Conservation (phyloP, 2,329 filamentous ascomycete species). For the Alternaria sp. region DNA sequence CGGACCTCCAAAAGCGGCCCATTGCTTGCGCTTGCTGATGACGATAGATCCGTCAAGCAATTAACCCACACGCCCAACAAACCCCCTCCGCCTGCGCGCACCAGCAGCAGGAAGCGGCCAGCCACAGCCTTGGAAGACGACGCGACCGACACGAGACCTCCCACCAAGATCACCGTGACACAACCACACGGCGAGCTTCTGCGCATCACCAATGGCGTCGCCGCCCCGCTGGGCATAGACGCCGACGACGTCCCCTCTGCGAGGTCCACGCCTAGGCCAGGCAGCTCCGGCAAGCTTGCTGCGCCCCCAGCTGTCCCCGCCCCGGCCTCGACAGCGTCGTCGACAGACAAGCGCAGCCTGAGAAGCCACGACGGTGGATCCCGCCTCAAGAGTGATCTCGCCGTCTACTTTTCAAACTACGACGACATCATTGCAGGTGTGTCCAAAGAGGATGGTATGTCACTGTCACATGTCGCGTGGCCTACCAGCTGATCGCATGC, state of each 20-base stretch:
- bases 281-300: slow-evolving; percentile 38
- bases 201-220: slow-evolving; percentile 55
- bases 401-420: slow-evolving; percentile 91
- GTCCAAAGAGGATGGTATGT: slow-evolving; percentile 76
- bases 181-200: slow-evolving; percentile 55
- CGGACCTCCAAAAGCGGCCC: slow-evolving; percentile 37
- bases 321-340: slow-evolving; percentile 18
- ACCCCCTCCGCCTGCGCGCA: slow-evolving; percentile 32
- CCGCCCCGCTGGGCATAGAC: slow-evolving; percentile 43
- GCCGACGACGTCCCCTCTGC: slow-evolving; percentile 46
- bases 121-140: slow-evolving; percentile 35
- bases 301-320: slow-evolving; percentile 29
- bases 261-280: slow-evolving; percentile 43
- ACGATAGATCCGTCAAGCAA: slow-evolving; percentile 32
- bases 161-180: slow-evolving; percentile 54
- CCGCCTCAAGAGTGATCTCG: slow-evolving; percentile 89
- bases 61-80: slow-evolving; percentile 17
- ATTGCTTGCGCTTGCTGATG: slow-evolving; percentile 31
- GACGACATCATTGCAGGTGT: slow-evolving; percentile 92
- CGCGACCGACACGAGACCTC: slow-evolving; percentile 48
- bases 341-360: slow-evolving; percentile 75
- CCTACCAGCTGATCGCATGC: slow-evolving; percentile 27
- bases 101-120: slow-evolving; percentile 43
- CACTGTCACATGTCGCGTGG: slow-evolving; percentile 19
- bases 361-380: slow-evolving; percentile 84